Evolutionary conservation across 306 rosid genomes (phyloP).

Genomic region (Biancaea sappan): DNA sequence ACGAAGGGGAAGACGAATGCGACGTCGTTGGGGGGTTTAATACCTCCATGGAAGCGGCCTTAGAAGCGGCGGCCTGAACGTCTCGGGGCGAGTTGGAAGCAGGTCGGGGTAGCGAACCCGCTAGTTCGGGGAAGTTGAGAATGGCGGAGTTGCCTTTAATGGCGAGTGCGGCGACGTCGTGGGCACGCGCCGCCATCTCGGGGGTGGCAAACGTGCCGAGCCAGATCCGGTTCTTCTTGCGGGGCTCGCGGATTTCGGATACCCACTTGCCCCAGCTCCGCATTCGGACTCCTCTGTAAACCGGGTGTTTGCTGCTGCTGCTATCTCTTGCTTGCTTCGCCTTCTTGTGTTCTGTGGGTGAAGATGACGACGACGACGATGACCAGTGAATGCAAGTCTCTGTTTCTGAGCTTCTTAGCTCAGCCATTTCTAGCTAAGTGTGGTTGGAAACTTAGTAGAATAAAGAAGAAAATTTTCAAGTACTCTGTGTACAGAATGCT

Average conservation of each 20-base stretch:
- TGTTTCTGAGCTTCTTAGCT: slow-evolving; percentile 40
- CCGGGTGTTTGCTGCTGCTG: slow-evolving; percentile 57
- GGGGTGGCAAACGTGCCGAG: slow-evolving; percentile 88
- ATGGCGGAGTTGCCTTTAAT: slow-evolving; percentile 86
- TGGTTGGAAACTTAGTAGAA: background rate
- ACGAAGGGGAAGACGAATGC: slow-evolving; percentile 4
- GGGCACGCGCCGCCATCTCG: slow-evolving; percentile 99
- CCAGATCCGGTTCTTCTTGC: slow-evolving; percentile 97
- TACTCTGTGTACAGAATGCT: background rate
- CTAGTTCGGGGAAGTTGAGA: slow-evolving; percentile 90
- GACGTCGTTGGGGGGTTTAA: slow-evolving; percentile 14
- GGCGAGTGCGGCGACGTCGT: slow-evolving; percentile 83
- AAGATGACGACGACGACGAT: background rate
- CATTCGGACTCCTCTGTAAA: slow-evolving; percentile 94
- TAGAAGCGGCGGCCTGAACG: slow-evolving; percentile 85
- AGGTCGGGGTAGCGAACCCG: slow-evolving; percentile 71
- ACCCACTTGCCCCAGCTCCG: slow-evolving; percentile 98
- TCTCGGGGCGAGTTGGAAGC: slow-evolving; percentile 75
- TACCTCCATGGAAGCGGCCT: slow-evolving; percentile 78
- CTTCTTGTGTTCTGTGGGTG: slow-evolving; percentile 30
- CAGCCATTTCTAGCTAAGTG: slow-evolving; percentile 39
- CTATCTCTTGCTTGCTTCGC: slow-evolving; percentile 46
- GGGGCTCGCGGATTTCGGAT: slow-evolving; percentile 93
- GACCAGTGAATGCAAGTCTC: slow-evolving; percentile 33
- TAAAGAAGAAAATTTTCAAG: background rate